phyloP scores from a whole-genome alignment of 495 filamentous ascomycete genomes.

The Polyplosphaeria fusca region DNA sequence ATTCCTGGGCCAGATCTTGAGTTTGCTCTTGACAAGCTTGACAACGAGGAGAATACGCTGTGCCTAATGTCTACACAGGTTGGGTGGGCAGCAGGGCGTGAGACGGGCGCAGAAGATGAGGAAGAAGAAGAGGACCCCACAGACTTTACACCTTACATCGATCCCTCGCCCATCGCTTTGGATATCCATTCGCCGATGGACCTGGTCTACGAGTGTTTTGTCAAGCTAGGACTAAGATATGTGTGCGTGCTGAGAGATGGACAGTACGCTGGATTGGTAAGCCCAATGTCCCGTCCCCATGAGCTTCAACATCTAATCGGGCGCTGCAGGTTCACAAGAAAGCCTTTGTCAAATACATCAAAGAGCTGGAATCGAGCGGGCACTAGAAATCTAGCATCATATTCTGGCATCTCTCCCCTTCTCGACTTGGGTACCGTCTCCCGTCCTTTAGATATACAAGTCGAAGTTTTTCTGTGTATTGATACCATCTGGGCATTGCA shows the following conservation, averaged over 20 bases:
- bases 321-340: constrained; percentile 90
- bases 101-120: constrained; percentile 48
- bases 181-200: constrained; percentile 92
- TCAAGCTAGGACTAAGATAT: constrained; percentile 88
- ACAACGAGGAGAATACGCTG: constrained; percentile 64
- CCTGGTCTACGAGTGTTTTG: constrained; percentile 94
- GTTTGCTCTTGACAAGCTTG: constrained; percentile 81
- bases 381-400: no score
- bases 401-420: neutral
- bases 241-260: constrained; percentile 85
- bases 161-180: constrained; percentile 82
- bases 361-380: constrained; percentile 59
- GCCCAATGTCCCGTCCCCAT: constrained; percentile 27
- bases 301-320: no score
- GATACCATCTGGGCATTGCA: no score
- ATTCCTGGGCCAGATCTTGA: constrained; percentile 95
- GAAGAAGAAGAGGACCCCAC: constrained; percentile 58
- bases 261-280: constrained; percentile 80
- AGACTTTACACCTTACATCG: constrained; percentile 89
- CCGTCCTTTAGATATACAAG: no score
- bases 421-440: neutral
- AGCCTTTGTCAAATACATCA: constrained; percentile 91
- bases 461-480: no score
- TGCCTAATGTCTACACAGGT: constrained; percentile 77
- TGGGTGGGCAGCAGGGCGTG: constrained; percentile 43